Evolutionary conservation across 352 stramenopile genomes (phyloP).

Genomic region (Pythium myriotylum): DNA sequence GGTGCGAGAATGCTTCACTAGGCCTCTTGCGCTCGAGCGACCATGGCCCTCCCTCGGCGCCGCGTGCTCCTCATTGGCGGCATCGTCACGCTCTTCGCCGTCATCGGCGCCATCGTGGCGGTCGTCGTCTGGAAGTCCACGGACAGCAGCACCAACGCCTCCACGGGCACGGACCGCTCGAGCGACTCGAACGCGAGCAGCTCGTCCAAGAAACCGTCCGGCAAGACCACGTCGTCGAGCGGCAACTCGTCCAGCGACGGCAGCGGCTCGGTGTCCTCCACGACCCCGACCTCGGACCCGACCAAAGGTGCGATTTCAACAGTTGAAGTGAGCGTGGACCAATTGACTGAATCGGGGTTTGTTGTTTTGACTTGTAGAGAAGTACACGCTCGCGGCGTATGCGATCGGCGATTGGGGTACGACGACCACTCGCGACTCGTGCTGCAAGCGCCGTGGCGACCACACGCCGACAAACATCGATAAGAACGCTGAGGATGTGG

Average conservation of each 20-base stretch:
- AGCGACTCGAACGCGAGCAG: slow-evolving; percentile 1
- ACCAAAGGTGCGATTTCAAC: slow-evolving; percentile 32
- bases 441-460: slow-evolving; percentile 54
- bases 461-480: slow-evolving; percentile 59
- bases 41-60: slow-evolving; percentile 28
- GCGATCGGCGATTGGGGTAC: slow-evolving; percentile 81
- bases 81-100: slow-evolving; percentile 48
- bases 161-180: slow-evolving; percentile 14
- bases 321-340: neutral
- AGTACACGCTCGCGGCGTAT: slow-evolving; percentile 53
- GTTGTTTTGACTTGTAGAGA: slow-evolving; percentile 30
- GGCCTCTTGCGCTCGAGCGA: slow-evolving; percentile 13
- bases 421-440: slow-evolving; percentile 67
- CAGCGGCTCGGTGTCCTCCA: slow-evolving; percentile 26
- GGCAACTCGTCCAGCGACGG: slow-evolving; percentile 27
- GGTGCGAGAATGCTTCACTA: slow-evolving; percentile 12
- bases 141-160: slow-evolving; percentile 33
- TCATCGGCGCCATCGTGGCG: slow-evolving; percentile 44
- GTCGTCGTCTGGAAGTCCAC: slow-evolving; percentile 46
- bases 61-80: slow-evolving; percentile 44
- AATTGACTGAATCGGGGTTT: neutral
- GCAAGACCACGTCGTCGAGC: neutral
- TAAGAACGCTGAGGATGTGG: slow-evolving; percentile 75
- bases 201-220: neutral
- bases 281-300: slow-evolving; percentile 47